These are phyloP conservation scores for Byssoonygena ceratinophila DNA, from an alignment of 2,329 filamentous ascomycete species.

Conservation along the genomic window DNA sequence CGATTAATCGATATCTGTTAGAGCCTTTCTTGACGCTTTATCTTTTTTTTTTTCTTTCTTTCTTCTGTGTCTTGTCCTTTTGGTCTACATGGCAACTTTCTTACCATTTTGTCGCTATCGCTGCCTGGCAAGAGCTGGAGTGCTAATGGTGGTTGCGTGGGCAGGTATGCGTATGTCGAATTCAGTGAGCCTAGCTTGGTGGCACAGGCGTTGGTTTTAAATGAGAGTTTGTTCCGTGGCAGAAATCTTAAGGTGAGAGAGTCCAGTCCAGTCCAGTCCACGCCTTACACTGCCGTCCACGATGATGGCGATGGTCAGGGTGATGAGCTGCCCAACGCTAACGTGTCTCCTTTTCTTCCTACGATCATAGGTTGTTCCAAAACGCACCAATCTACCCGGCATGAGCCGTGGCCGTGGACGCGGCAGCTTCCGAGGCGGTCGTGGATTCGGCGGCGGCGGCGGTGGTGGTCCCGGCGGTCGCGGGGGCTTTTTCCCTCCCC, in stretches of 20 bases:
- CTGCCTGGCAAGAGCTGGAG: conserved; percentile 50
- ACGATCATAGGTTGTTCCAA: conserved; percentile 60
- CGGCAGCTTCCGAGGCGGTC: conserved; percentile 44
- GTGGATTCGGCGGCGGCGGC: conserved; percentile 28
- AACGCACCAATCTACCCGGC: conserved; percentile 86
- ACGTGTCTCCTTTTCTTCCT: background rate
- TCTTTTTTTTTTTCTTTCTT: background rate
- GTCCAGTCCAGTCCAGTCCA: no score
- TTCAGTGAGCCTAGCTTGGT: conserved; percentile 91
- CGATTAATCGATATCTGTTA: conserved; percentile 8
- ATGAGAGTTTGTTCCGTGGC: conserved; percentile 91
- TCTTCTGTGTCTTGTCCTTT: conserved; percentile 1
- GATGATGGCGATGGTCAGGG: background rate
- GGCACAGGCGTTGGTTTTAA: conserved; percentile 83
- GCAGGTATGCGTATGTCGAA: conserved; percentile 95
- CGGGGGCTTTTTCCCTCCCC: conserved; percentile 30
- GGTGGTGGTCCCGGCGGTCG: conserved; percentile 41
- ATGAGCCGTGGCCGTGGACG: conserved; percentile 64
- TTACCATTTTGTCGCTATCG: conserved; percentile 21
- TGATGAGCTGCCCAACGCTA: background rate
- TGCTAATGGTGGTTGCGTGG: conserved; percentile 23
- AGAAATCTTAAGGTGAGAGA: conserved; percentile 88
- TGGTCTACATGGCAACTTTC: background rate
- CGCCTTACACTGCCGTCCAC: no score
- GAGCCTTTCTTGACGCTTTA: background rate